A percentile compares a stretch with the other conserved stretches of the same genome.
These are phyloP conservation scores for Guadua angustifolia DNA, from an alignment of 176 grass and related monocot genomes.

Conservation along the genomic window DNA sequence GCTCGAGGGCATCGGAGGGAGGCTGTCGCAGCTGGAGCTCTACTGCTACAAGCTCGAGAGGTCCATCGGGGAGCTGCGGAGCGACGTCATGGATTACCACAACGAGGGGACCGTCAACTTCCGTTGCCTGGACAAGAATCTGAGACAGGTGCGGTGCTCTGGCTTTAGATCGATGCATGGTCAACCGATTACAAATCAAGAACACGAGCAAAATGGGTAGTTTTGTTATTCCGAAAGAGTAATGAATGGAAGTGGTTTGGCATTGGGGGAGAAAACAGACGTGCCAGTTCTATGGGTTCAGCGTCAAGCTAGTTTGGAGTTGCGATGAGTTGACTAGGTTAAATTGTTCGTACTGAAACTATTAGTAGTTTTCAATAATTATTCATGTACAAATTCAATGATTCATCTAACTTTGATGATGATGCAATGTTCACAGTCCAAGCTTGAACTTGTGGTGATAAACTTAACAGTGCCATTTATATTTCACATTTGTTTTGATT, in stretches of 20 bases:
- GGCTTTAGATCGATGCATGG: slow-evolving; percentile 1
- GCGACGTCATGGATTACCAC: slow-evolving; percentile 86
- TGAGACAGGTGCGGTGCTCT: slow-evolving; percentile 64
- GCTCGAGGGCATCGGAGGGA: slow-evolving; percentile 79
- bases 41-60: slow-evolving; percentile 90
- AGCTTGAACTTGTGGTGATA: neutral
- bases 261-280: neutral
- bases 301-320: neutral
- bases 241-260: neutral
- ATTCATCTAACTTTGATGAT: neutral
- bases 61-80: slow-evolving; percentile 80
- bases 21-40: slow-evolving; percentile 89
- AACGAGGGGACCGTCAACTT: slow-evolving; percentile 68
- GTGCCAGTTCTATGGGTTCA: neutral
- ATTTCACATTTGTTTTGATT: slow-evolving; percentile 4
- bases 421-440: neutral
- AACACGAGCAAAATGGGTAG: neutral
- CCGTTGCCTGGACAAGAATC: slow-evolving; percentile 78
- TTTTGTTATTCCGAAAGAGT: neutral
- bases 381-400: neutral
- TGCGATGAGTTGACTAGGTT: neutral
- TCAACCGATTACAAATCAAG: neutral
- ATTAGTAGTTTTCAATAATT: neutral
- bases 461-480: neutral
- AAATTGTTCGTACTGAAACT: neutral